phyloP scores from a whole-genome alignment of 768 basidiomycete species.

The Tubosaeta brunneosetosa region DNA sequence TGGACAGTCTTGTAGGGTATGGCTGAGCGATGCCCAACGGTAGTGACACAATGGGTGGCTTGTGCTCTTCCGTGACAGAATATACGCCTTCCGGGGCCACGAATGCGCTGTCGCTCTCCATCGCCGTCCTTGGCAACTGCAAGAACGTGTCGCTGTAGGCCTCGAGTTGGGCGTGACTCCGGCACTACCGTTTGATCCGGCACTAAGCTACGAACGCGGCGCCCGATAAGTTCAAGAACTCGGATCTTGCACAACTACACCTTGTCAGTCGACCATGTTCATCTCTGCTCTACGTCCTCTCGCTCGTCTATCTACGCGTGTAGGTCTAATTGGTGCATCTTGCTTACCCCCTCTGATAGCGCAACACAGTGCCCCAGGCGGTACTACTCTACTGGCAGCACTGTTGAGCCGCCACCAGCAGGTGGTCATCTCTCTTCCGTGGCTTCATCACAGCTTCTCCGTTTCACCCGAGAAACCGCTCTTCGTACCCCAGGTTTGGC shows the following conservation, averaged over 20 bases:
- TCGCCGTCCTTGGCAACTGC: constrained; percentile 25
- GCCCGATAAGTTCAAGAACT: constrained; percentile 8
- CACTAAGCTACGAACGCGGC: neutral
- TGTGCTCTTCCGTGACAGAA: constrained; percentile 83
- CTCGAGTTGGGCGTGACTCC: no score
- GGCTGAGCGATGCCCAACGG: constrained; percentile 31
- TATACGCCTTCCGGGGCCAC: constrained; percentile 90
- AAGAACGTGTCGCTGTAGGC: constrained; percentile 4
- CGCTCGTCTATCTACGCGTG: constrained; percentile 14
- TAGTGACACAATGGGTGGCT: constrained; percentile 47
- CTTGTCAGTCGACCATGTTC: constrained; percentile 22
- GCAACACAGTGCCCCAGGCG: constrained; percentile 25
- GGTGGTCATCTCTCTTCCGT: constrained; percentile 73
- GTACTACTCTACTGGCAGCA: constrained; percentile 43
- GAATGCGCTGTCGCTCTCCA: constrained; percentile 83
- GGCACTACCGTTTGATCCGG: neutral
- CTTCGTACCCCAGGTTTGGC: constrained; percentile 66
- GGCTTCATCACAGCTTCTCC: constrained; percentile 62
- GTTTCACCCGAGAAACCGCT: constrained; percentile 61
- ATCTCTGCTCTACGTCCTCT: constrained; percentile 17
- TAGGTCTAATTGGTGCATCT: constrained; percentile 7
- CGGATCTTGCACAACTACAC: constrained; percentile 26
- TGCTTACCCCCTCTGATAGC: neutral
- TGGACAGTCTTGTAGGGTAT: constrained; percentile 62
- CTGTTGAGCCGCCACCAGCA: constrained; percentile 65